phyloP scores from a whole-genome alignment of 1,139 yeast species.

The Ogataea hybrid region DNA sequence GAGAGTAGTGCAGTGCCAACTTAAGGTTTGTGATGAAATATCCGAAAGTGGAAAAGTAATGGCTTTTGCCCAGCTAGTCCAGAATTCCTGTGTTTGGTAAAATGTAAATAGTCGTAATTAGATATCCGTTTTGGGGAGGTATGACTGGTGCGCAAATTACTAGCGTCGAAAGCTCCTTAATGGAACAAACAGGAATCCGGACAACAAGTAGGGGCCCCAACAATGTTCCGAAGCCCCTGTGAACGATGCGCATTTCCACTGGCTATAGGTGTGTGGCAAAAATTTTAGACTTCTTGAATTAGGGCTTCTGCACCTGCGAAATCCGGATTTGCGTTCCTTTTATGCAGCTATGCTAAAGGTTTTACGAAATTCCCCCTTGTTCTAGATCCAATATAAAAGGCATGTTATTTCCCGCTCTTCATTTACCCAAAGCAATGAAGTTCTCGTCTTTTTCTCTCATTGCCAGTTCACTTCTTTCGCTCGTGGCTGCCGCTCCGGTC shows the following conservation, averaged over 20 bases:
- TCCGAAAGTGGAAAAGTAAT: not conserved
- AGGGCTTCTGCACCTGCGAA: conserved; percentile 2
- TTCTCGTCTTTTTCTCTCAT: conserved; percentile 3
- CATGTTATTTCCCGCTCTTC: not conserved
- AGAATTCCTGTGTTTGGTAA: not conserved
- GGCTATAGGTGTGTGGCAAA: not conserved
- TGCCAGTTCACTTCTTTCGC: conserved; percentile 6
- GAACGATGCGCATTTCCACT: not conserved
- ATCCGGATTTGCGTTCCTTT: conserved; percentile 9
- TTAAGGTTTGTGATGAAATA: not conserved
- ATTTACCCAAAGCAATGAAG: conserved; percentile 11
- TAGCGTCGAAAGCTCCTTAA: not conserved
- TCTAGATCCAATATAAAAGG: conserved; percentile 4
- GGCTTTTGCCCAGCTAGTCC: not conserved
- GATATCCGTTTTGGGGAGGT: conserved; percentile 4
- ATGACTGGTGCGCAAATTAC: not conserved
- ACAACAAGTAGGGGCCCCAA: not conserved
- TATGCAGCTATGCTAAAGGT: conserved; percentile 1
- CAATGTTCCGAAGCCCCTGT: not conserved
- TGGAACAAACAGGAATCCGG: not conserved
- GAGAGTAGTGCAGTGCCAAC: not conserved
- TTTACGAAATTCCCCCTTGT: conserved; percentile 5
- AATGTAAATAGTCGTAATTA: conserved; percentile 1
- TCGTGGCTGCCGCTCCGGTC: conserved; percentile 24
- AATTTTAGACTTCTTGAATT: not conserved